Conservation (phyloP, 805 yeast genomes). For the Candida berthetii region DNA sequence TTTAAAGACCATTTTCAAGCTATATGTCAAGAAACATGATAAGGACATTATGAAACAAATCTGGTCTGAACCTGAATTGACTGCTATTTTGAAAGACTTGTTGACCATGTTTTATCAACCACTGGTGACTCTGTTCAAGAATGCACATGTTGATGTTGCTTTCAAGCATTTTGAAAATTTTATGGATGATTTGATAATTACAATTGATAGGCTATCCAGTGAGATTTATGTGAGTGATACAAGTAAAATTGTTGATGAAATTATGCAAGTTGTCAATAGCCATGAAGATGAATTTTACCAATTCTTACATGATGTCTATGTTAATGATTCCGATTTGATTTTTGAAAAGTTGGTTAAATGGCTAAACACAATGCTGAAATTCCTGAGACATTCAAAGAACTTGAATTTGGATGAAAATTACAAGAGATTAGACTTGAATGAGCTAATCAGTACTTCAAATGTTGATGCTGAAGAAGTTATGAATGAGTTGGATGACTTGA, state of each 20-base stretch:
- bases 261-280: conserved; percentile 58
- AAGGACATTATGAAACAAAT: conserved; percentile 67
- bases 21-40: conserved; percentile 65
- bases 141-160: conserved; percentile 60
- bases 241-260: conserved; percentile 58
- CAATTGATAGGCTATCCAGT: conserved; percentile 45
- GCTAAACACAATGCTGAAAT: conserved; percentile 61
- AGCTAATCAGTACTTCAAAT: conserved; percentile 21
- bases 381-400: conserved; percentile 56
- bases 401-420: conserved; percentile 22
- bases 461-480: conserved; percentile 23
- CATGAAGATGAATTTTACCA: conserved; percentile 70
- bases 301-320: conserved; percentile 77
- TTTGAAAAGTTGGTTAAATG: conserved; percentile 70
- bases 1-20: conserved; percentile 55
- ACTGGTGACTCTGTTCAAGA: conserved; percentile 58
- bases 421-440: conserved; percentile 39
- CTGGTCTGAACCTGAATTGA: conserved; percentile 82
- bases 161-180: conserved; percentile 59
- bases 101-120: conserved; percentile 73
- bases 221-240: conserved; percentile 46
- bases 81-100: conserved; percentile 67
- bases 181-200: conserved; percentile 55
- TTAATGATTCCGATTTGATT: conserved; percentile 64
- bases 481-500: conserved; percentile 32